Base-by-base conservation (phyloP, 345 rosid genomes). In the Eucalyptus regnans region DNA sequence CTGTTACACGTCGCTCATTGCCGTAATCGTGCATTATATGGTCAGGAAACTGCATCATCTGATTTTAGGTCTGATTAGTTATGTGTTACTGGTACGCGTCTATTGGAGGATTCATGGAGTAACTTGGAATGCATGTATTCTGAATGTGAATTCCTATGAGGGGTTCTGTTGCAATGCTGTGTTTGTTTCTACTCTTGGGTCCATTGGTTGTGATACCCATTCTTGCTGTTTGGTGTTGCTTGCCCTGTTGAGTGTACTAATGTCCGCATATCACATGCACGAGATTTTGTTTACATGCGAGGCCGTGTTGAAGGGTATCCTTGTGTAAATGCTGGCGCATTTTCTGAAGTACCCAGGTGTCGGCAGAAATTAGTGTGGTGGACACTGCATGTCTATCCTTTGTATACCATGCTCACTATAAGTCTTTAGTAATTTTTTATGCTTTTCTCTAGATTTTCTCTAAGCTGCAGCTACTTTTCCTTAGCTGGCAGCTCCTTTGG, bases 401-500 rank as follows among this genome's bases (percentile, higher is more conserved):
- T 6, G 48, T 20, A 20, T 11, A 41, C 46, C 46, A 41, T 20
- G 48, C 83, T 76, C 83, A 10, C 48, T 37, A 41, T 10, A 37
- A 20, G 48, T 76, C 27, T 76, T 41, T 76, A 20, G 83, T 76
- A 18, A 76, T 37, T 20, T 76, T 41, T 76, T 76, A 20, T 37
- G 48, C 27, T 76, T 41, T 25, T 22, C 48, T 41, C 27, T 76
- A 20, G 48, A 20, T 76, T 20, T 41, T 43, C 83, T 76, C 83
- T 60, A 41, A 86, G 27, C 12, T 89, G 88, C 86, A 46, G 31
- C 17, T 86, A 87, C 50, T 89, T 43, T 86, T 92, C 76, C 88
- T 90, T 93, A 97, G 99, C 91, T 96, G 89, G 96, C 95, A 22
- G 98, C 98, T 86, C 94, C 99, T 54, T 85, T 88, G 91, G 94